phyloP scores from a whole-genome alignment of 2,329 filamentous ascomycete species.

The Rachicladosporium sp. region DNA sequence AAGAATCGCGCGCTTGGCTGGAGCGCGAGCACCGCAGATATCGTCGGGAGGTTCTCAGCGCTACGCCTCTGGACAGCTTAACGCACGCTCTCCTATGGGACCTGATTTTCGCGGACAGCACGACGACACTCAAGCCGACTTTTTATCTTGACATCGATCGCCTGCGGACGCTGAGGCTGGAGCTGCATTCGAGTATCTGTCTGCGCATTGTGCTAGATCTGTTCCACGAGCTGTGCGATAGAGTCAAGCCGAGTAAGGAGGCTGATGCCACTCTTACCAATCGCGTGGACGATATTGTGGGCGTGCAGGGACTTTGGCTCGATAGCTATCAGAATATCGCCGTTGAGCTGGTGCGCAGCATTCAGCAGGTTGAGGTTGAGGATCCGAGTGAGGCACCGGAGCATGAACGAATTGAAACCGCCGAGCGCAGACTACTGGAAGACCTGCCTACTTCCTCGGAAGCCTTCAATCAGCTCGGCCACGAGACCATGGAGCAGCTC shows the following conservation, averaged over 20 bases:
- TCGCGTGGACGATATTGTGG: conserved; percentile 21
- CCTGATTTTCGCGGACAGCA: conserved; percentile 33
- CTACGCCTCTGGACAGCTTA: conserved; percentile 16
- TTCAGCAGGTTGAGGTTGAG: conserved; percentile 23
- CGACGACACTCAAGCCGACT: conserved; percentile 40
- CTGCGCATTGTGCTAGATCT: conserved; percentile 43
- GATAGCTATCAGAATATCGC: conserved; percentile 32
- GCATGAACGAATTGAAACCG: conserved; percentile 20
- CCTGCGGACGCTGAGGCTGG: conserved; percentile 38
- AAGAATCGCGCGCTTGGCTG: conserved; percentile 29
- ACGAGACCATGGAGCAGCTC: conserved; percentile 21
- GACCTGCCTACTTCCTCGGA: conserved; percentile 18
- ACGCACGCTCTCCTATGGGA: conserved; percentile 20
- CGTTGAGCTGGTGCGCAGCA: conserved; percentile 33
- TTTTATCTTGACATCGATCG: conserved; percentile 47
- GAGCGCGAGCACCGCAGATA: conserved; percentile 10
- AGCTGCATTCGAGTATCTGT: conserved; percentile 42
- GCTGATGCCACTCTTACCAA: conserved; percentile 25
- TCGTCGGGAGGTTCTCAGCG: neutral
- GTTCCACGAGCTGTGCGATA: conserved; percentile 28
- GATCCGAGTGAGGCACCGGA: conserved; percentile 2
- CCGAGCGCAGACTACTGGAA: conserved; percentile 25
- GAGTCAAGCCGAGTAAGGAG: conserved; percentile 12
- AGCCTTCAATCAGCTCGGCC: conserved; percentile 17
- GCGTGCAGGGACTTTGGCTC: conserved; percentile 26